phyloP scores from a whole-genome alignment of 2,329 filamentous ascomycete genomes.

The Pestalotiopsis sp. region DNA sequence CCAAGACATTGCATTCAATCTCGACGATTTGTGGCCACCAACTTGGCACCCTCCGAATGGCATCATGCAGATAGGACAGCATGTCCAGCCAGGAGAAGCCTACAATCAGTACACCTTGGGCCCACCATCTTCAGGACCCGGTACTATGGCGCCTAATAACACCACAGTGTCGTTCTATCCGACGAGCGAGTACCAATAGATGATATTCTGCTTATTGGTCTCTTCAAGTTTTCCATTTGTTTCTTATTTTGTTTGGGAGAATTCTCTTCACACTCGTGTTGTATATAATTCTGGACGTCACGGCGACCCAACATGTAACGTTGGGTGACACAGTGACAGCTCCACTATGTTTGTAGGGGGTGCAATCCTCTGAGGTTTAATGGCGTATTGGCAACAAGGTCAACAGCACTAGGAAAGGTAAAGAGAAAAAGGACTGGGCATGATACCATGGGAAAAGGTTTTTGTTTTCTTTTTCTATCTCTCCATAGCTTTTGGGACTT shows the following conservation, averaged over 20 bases:
- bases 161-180: conserved; percentile 22
- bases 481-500: not conserved
- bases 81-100: conserved; percentile 19
- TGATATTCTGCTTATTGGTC: not conserved
- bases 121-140: conserved; percentile 18
- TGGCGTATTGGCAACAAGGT: not conserved
- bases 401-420: too few species aligned
- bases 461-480: not conserved
- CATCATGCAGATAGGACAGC: conserved; percentile 4
- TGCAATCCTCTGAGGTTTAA: not conserved
- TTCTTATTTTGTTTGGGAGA: not conserved
- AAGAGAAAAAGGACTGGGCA: not conserved
- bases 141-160: conserved; percentile 16
- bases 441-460: not conserved
- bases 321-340: too few species aligned
- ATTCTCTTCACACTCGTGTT: not conserved
- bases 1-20: conserved; percentile 38
- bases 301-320: too few species aligned
- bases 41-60: conserved; percentile 18
- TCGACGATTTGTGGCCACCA: conserved; percentile 37
- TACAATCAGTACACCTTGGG: conserved; percentile 22
- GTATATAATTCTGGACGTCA: not conserved
- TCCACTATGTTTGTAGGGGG: too few species aligned
- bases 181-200: conserved; percentile 21
- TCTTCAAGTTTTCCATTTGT: not conserved